Evolutionary conservation across 805 yeast species (phyloP).

Genomic region (Teunomyces funiuensis): DNA sequence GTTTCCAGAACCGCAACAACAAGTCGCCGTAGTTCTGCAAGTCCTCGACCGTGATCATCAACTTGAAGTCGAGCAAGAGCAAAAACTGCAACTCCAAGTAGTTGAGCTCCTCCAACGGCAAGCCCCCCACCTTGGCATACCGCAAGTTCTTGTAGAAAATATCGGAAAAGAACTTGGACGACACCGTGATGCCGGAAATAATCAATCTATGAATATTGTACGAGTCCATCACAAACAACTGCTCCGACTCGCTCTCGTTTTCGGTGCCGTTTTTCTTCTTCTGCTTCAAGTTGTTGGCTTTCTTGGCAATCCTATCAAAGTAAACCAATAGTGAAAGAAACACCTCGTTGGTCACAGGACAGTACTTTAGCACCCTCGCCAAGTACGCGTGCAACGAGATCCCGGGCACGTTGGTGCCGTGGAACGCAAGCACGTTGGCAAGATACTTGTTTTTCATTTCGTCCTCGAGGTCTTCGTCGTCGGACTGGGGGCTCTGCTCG

Average conservation of each 20-base stretch:
- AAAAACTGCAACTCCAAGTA: conserved; percentile 89
- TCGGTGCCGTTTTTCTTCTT: conserved; percentile 22
- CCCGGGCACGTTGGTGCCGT: conserved; percentile 96
- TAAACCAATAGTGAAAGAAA: conserved; percentile 86
- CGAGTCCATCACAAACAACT: conserved; percentile 90
- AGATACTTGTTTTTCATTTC: conserved; percentile 51
- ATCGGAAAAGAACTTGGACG: conserved; percentile 92
- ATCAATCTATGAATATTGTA: conserved; percentile 92
- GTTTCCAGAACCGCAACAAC: conserved; percentile 77
- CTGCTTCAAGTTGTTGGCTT: conserved; percentile 56
- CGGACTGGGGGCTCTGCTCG: conserved; percentile 15
- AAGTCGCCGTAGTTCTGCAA: conserved; percentile 87
- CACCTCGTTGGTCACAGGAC: conserved; percentile 98
- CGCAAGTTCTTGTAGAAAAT: conserved; percentile 92
- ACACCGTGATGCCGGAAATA: conserved; percentile 92
- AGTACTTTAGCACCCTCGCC: conserved; percentile 87
- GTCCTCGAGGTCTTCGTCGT: conserved; percentile 35
- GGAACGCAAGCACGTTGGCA: conserved; percentile 82
- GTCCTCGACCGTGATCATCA: conserved; percentile 87
- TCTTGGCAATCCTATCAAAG: conserved; percentile 88
- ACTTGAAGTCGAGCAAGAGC: conserved; percentile 77
- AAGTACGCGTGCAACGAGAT: conserved; percentile 87
- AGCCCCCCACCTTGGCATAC: conserved; percentile 94
- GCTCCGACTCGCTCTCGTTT: conserved; percentile 32
- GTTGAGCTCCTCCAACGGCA: conserved; percentile 89